Conservation (phyloP, 2,329 filamentous ascomycete genomes). For the Aspergillus fumigatus region DNA sequence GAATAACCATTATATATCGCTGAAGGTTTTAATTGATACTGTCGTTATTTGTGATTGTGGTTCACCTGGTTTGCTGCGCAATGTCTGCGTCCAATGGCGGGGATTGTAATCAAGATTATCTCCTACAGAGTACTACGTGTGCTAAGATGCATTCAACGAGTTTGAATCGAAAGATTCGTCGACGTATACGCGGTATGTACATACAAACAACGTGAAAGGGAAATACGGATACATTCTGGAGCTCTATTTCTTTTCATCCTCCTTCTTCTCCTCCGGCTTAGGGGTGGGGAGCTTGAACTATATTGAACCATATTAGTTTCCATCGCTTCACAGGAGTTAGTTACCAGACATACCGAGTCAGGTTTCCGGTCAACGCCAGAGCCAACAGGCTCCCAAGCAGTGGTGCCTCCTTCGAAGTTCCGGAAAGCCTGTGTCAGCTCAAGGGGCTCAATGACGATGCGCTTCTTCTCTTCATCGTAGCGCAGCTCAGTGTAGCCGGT, state of each 20-base stretch:
- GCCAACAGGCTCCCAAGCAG: conserved; percentile 66
- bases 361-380: conserved; percentile 73
- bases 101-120: not conserved
- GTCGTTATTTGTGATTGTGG: not conserved
- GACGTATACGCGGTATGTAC: conserved; percentile 32
- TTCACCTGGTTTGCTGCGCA: not conserved
- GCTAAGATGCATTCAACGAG: conserved; percentile 4
- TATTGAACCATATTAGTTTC: conserved; percentile 3
- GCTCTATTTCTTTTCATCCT: conserved; percentile 76
- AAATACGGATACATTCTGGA: conserved; percentile 32
- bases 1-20: too few species aligned
- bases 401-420: conserved; percentile 89
- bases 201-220: conserved; percentile 30
- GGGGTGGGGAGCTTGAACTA: conserved; percentile 91
- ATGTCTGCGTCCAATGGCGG: not conserved
- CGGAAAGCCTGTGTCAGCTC: conserved; percentile 98
- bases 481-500: conserved; percentile 97
- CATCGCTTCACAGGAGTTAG: not conserved
- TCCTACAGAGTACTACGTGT: not conserved
- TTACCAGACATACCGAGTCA: conserved; percentile 52
- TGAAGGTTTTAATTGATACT: too few species aligned
- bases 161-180: conserved; percentile 25
- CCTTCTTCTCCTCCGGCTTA: conserved; percentile 88
- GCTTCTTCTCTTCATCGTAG: conserved; percentile 99
- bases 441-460: conserved; percentile 94